Conservation (phyloP, 495 filamentous ascomycete species). For the Polyplosphaeria fusca region DNA sequence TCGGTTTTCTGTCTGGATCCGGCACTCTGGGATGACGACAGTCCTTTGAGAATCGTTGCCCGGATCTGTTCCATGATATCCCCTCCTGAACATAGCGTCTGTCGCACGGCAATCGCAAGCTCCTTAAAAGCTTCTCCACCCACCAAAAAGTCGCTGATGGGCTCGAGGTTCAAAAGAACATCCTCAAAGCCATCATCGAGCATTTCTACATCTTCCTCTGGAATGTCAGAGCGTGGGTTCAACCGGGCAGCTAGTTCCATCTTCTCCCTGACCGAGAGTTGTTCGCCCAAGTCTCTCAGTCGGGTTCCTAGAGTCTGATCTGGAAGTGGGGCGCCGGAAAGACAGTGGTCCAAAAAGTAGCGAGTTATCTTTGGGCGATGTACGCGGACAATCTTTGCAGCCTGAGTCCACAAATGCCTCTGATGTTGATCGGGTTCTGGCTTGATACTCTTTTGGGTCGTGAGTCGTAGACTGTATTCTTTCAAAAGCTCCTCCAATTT, state of each 20-base stretch:
- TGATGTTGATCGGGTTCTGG: no score
- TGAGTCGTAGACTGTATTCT: constrained; percentile 6
- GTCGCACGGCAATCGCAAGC: constrained; percentile 2
- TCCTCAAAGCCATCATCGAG: constrained; percentile 2
- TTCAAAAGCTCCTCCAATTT: constrained; percentile 5
- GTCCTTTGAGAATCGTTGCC: not conserved
- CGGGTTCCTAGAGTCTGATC: not conserved
- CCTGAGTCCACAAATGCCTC: not conserved
- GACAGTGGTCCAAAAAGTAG: constrained; percentile 11
- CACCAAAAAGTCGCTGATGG: constrained; percentile 5
- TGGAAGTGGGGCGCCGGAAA: constrained; percentile 6
- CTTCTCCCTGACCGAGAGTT: constrained; percentile 10
- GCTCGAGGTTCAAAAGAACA: not conserved
- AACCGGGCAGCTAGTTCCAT: constrained; percentile 1
- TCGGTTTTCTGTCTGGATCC: not conserved
- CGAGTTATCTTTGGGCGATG: constrained; percentile 18
- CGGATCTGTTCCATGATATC: constrained; percentile 1
- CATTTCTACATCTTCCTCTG: not conserved
- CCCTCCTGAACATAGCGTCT: not conserved
- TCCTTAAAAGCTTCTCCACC: constrained; percentile 5
- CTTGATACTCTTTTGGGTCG: no score
- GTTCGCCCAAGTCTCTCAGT: constrained; percentile 4
- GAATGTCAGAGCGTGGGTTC: not conserved
- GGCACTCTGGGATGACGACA: not conserved
- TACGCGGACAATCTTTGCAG: constrained; percentile 10